Conservation (phyloP, 768 basidiomycete genomes). For the Ramaria rubella region DNA sequence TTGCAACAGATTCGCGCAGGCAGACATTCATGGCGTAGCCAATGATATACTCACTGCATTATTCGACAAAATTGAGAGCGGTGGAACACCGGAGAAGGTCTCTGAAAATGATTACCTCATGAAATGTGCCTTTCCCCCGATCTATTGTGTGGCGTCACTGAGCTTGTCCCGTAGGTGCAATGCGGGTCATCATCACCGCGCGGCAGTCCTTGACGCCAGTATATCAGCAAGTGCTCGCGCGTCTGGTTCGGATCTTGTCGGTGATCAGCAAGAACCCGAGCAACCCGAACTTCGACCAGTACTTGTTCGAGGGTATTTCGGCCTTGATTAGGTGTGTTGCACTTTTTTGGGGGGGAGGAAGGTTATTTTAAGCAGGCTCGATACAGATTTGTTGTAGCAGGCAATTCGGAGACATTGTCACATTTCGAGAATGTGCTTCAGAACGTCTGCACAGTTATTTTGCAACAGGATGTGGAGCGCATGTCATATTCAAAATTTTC, state of each 20-base stretch:
- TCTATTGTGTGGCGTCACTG: neutral
- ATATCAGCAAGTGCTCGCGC: slow-evolving; percentile 57
- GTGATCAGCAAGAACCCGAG: slow-evolving; percentile 92
- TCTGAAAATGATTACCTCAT: slow-evolving; percentile 97
- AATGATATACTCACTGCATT: slow-evolving; percentile 63
- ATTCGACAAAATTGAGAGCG: slow-evolving; percentile 71
- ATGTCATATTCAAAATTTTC: slow-evolving; percentile 20
- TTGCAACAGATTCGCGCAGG: slow-evolving; percentile 69
- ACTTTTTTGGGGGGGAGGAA: no score
- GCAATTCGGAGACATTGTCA: slow-evolving; percentile 56
- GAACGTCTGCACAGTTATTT: slow-evolving; percentile 77
- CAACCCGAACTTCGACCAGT: slow-evolving; percentile 97
- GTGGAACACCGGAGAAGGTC: slow-evolving; percentile 80
- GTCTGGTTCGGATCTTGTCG: slow-evolving; percentile 78
- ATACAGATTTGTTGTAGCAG: slow-evolving; percentile 79
- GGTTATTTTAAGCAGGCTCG: no score
- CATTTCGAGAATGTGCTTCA: slow-evolving; percentile 80
- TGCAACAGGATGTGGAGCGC: slow-evolving; percentile 94
- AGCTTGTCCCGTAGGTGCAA: slow-evolving; percentile 53
- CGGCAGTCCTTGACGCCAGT: slow-evolving; percentile 66
- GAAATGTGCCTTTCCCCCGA: slow-evolving; percentile 62
- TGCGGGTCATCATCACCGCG: slow-evolving; percentile 90
- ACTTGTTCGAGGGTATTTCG: slow-evolving; percentile 94
- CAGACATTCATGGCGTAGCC: slow-evolving; percentile 83
- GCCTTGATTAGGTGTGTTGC: slow-evolving; percentile 70